Evolutionary conservation across 176 grass and related monocot genomes (phyloP), one percentile per base, ranked within the genome.

Genomic region (Cenchrus americanus): DNA sequence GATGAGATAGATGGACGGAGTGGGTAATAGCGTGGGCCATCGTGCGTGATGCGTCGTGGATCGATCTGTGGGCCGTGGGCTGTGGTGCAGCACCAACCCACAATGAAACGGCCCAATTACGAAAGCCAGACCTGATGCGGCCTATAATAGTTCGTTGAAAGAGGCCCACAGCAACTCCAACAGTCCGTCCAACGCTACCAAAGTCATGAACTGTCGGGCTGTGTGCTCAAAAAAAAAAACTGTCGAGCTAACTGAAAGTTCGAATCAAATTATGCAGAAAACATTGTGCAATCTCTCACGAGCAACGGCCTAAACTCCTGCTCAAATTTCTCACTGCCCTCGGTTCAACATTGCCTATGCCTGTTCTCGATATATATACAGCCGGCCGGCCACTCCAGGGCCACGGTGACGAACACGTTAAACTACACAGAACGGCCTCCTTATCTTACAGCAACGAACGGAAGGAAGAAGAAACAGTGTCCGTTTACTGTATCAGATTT

Each of bases 1-100:
- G 82, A 81, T 48, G 76, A 80, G 47, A 27, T 27, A n/a, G n/a
- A 67, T 55, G 78, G 1, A 19, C 32, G 67, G 58, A 74, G 30
- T 12, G 47, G 73, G 77, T 54, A 63, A 77, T 2, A 23, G 22
- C 7, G 63, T 85, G 83, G 80, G 34, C 79, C 79, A 81, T 69
- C 19, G 21, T 23, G 63, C 19, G 21, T 23, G 63, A 10, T 4
- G 8, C 21, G n/a, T 10, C 8, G 26, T 8, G n/a, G 22, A 21
- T 59, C 0, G 27, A 60, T 9, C 21, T 24, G 60, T 14, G 24
- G 24, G 24, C 61, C 26, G 24, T 63, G 61, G 61, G 24, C 58
- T 54, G 52, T 54, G 12, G 13, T 8, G 5, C 42, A 7, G 42
- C 42, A 43, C 4, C 42, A 43, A 7, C 43, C 43, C 43, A 54